Evolutionary conservation across 352 stramenopile genomes (phyloP), one percentile per base, ranked within the genome.

Genomic region (Phytophthora citrophthora): DNA sequence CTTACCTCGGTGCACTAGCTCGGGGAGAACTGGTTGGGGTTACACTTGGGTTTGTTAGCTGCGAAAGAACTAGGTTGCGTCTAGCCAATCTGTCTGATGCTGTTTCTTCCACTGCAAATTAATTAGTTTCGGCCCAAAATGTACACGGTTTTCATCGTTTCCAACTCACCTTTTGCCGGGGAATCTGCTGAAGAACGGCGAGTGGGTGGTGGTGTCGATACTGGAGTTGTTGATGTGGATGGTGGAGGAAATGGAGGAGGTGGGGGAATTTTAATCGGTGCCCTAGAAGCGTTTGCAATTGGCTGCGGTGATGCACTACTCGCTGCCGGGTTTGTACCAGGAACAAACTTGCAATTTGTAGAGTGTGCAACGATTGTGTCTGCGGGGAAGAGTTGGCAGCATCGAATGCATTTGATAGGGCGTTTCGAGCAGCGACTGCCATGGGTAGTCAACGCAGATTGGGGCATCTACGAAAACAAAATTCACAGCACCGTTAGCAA

Each of bases 341-440:
- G 72, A 2, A 83, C 68, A 27, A 77, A 86, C 38, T 87, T 91
- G 70, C 86, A 94, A 36, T 61, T 86, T 0, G 78, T 91, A 6
- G 81, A 90, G 54, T 94, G 86, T 1, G 77, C 72, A 36, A 91
- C 83, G 34, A 92, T 92, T 15, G 76, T 66, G 49, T 94, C 86
- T 0, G 86, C 83, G 12, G 86, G 80, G 47, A 92, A 91, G 32
- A 89, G 71, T 48, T 94, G 79, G 29, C 78, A 90, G 59, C 86
- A 94, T 16, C 86, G 86, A 68, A 91, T 92, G 41, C 86, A 92
- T 55, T 94, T 94, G 60, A 94, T 92, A 3, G 83, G 83, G 2
- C 86, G 79, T 63, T 92, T 92, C 8, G 80, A 70, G 24, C 86
- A 94, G 27, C 83, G 79, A 40, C 72, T 70, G 16, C 77, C 77